Evolutionary conservation across 2,329 filamentous ascomycete genomes (phyloP), one percentile per base, ranked within the genome.

Genomic region (Alternaria panax): DNA sequence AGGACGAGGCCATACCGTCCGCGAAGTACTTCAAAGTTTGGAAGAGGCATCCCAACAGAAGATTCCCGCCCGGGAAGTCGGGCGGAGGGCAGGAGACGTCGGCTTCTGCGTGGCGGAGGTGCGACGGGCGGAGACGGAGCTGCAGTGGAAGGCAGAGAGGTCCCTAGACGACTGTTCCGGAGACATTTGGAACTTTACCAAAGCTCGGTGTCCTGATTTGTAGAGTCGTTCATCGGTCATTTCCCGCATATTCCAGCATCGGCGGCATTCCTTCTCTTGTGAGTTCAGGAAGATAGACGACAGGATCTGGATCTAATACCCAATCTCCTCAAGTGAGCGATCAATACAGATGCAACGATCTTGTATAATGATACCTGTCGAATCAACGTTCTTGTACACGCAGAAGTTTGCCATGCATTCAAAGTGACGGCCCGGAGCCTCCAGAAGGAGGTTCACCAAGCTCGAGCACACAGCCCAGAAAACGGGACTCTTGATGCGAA

Each of bases 1-100:
- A 24, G 80, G 80, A 22, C 68, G 67, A 55, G 80, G 80, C 18
- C 77, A 79, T 48, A 79, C 79, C 11, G 80, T 81, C n/a, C 75
- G 75, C 5, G 80, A 81, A 64, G 79, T 81, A 8, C 74, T 81
- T 11, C 63, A 70, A 7, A 77, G 77, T 45, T 69, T 81, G 24
- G 73, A 80, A 60, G 65, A 70, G 20, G 77, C 77, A 11, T 75
- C 78, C 5, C 65, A 69, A 34, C 64, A 71, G 32, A 69, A 56
- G 14, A 78, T 81, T 5, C 77, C 78, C 8, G 73, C 73, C 14
- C 64, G 71, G 14, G 75, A 77, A 59, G 75, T 74, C 11, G 78
- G 73, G n/a, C 67, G 79, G 30, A 68, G 80, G 53, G 73, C 73
- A 5, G 80, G 80, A 34, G 80, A 81, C 59, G 78, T 81, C 24